Base-by-base conservation (phyloP, 1,139 yeast species). In the Pichia sp. region DNA sequence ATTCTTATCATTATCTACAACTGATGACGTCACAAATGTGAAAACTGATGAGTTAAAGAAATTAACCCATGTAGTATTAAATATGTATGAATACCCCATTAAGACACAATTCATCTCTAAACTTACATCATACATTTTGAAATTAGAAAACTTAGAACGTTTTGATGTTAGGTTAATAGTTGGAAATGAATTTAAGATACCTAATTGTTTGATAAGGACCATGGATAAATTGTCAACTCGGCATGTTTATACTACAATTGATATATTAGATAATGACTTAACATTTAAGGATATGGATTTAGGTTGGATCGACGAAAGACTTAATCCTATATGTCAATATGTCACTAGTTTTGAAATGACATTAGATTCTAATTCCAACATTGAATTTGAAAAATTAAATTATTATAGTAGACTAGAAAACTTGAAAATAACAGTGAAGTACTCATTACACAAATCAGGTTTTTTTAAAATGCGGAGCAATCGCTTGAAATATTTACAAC, bases 201-300 rank as follows among this genome's bases (percentile, higher is more conserved):
- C 48, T 1, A 11, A 30, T 5, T 44, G 38, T 27, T 16, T 47
- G 12, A 25, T 44, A 23, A 41, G 39, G 13, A 40, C 45, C 12
- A 32, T 47, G 15, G 25, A 35, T 7, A 26, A 37, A 24, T 16
- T 47, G 12, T 22, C 38, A 1, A 12, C 7, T 2, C 37, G 27
- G 4, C 30, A 24, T 23, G 29, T 44, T 4, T 23, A 34, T 16
- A 38, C 41, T 15, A 18, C 20, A 22, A 44, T 47, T 13, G 7
- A 44, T 18, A 44, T 47, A 6, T 22, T 47, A 11, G 48, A 47
- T 38, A 47, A 47, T 39, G 39, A 44, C 42, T 26, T 47, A n/a
- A 44, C 48, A 4, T 41, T 20, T 8, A 37, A 47, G 34, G 44
- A 44, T 24, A 44, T 47, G 50, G 32, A 24, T 30, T 47, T 47